These are phyloP conservation scores for Chytridiales sp. DNA, from an alignment of 371 early-diverging fungal genomes.

Conservation along the genomic window DNA sequence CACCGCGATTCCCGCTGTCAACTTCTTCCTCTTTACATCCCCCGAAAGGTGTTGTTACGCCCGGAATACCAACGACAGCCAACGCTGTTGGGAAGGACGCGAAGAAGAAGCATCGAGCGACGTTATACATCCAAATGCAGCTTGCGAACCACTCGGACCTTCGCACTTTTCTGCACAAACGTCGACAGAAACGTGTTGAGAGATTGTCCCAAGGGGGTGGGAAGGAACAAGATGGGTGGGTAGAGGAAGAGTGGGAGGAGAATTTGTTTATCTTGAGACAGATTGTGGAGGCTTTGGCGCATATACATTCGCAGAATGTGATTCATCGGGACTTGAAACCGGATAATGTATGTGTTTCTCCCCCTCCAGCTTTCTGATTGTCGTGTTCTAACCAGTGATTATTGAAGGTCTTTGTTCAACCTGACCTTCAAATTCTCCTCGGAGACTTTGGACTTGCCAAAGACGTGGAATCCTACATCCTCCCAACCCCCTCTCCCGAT, in stretches of 20 bases:
- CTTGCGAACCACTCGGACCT: conserved; percentile 29
- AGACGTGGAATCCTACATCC: no score
- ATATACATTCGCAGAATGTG: conserved; percentile 32
- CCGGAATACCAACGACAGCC: not conserved
- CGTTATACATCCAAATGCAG: conserved; percentile 42
- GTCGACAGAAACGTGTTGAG: no score
- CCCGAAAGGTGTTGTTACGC: not conserved
- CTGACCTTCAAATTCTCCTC: conserved; percentile 27
- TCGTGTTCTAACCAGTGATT: not conserved
- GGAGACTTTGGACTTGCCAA: conserved; percentile 50
- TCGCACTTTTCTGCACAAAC: conserved; percentile 16
- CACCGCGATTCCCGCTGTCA: no score
- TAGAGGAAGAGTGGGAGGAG: conserved; percentile 10
- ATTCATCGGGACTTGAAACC: conserved; percentile 87
- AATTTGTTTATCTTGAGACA: conserved; percentile 30
- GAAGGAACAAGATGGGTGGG: conserved; percentile 9
- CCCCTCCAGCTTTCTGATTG: not conserved
- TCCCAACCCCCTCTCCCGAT: no score
- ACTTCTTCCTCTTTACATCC: no score
- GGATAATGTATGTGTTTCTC: conserved; percentile 48
- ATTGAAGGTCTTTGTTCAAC: conserved; percentile 33
- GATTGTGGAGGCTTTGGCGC: conserved; percentile 32
- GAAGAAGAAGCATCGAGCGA: conserved; percentile 25
- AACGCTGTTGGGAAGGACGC: not conserved
- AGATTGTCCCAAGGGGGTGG: conserved; percentile 18